Percentiles rank a stretch among this genome's conserved stretches.
Evolutionary conservation across 139 green algal genomes (phyloP).

Genomic region (Coelastrella sp.): DNA sequence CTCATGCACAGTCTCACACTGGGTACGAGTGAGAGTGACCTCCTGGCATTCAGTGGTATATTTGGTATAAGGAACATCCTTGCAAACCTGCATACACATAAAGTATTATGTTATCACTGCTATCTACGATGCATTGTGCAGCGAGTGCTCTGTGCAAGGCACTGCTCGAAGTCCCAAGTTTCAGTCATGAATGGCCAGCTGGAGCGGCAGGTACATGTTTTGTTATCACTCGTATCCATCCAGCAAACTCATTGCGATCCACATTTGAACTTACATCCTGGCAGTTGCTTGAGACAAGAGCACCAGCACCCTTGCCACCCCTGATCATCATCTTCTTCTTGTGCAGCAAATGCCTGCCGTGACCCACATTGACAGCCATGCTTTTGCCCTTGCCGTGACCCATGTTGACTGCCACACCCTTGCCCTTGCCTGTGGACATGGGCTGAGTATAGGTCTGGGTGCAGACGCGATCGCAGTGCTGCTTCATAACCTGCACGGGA

Average conservation of each 20-base stretch:
- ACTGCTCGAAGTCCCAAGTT: no score
- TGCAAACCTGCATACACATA: slow-evolving; percentile 36
- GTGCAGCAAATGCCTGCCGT: not conserved
- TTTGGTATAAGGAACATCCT: slow-evolving; percentile 25
- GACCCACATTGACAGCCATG: not conserved
- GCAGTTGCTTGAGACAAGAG: slow-evolving; percentile 12
- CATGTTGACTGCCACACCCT: not conserved
- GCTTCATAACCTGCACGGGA: slow-evolving; percentile 7
- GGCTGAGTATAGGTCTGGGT: not conserved
- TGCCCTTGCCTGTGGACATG: slow-evolving; percentile 10
- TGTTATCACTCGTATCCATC: no score
- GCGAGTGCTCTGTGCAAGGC: no score
- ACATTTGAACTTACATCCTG: slow-evolving; percentile 19
- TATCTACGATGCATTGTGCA: no score
- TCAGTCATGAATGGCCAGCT: no score
- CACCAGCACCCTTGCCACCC: no score
- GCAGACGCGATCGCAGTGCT: slow-evolving; percentile 16
- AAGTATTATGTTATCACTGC: no score
- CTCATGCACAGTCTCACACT: slow-evolving; percentile 28
- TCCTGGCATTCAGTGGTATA: slow-evolving; percentile 11
- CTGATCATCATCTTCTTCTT: not conserved
- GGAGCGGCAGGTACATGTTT: no score
- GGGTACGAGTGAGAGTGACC: slow-evolving; percentile 18
- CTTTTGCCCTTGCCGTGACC: slow-evolving; percentile 4
- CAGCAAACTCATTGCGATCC: no score